Evolutionary conservation across 768 basidiomycete genomes (phyloP).

Genomic region (Wakefieldia striispora): DNA sequence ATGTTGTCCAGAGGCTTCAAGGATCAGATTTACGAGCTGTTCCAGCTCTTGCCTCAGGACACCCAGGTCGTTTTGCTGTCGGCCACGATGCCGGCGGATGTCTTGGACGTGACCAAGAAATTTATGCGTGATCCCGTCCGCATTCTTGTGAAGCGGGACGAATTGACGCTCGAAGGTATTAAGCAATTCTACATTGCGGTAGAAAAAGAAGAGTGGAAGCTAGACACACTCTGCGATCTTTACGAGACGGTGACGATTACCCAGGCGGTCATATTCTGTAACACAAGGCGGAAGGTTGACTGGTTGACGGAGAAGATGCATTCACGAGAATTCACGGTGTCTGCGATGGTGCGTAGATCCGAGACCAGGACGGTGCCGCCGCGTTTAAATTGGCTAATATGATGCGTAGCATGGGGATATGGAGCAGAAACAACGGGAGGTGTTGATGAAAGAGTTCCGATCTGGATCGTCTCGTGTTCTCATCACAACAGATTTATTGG

Average conservation of each 20-base stretch:
- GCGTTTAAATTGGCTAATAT: slow-evolving; percentile 18
- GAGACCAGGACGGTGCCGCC: not conserved
- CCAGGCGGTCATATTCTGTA: slow-evolving; percentile 99
- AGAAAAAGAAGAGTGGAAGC: slow-evolving; percentile 99
- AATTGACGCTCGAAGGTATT: slow-evolving; percentile 98
- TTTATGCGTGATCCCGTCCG: slow-evolving; percentile 98
- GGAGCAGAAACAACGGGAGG: slow-evolving; percentile 96
- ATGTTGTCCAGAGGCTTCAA: slow-evolving; percentile 99
- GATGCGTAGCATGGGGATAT: slow-evolving; percentile 87
- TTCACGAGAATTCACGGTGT: slow-evolving; percentile 93
- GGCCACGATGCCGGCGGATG: slow-evolving; percentile 96
- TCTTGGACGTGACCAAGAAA: slow-evolving; percentile 97
- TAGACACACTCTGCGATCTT: slow-evolving; percentile 97
- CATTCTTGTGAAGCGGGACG: slow-evolving; percentile 98
- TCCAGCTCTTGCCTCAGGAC: slow-evolving; percentile 94
- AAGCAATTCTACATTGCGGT: slow-evolving; percentile 99
- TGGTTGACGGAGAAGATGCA: slow-evolving; percentile 99
- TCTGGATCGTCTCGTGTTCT: slow-evolving; percentile 97
- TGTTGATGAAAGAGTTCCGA: slow-evolving; percentile 99
- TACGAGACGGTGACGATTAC: slow-evolving; percentile 99
- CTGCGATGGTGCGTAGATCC: slow-evolving; percentile 74
- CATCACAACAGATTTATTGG: slow-evolving; percentile 97
- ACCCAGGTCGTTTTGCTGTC: slow-evolving; percentile 97
- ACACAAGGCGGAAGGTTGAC: slow-evolving; percentile 98
- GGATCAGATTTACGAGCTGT: slow-evolving; percentile 98